Conservation (phyloP, 257 asterid genomes). For the Osmanthus fragrans region DNA sequence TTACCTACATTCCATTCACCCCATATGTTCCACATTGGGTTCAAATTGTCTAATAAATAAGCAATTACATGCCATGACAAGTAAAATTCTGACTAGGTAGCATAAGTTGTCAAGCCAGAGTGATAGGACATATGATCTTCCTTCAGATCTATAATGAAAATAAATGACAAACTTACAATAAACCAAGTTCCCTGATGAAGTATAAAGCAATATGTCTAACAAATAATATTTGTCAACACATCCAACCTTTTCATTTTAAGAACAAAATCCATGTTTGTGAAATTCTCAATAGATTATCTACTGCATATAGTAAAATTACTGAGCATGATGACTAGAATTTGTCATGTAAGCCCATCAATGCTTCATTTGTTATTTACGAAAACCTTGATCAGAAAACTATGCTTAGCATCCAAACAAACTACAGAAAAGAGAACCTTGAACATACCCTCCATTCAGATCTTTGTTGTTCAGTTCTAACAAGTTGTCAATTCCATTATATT, state of each 20-base stretch:
- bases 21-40: not conserved
- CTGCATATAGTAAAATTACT: not conserved
- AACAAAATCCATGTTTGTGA: not conserved
- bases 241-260: not conserved
- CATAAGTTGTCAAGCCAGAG: not conserved
- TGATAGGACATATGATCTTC: not conserved
- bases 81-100: not conserved
- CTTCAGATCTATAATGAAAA: not conserved
- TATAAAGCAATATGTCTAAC: not conserved
- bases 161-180: not conserved
- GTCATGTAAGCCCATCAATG: not conserved
- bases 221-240: not conserved
- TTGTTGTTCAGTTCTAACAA: constrained; percentile 63
- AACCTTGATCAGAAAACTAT: not conserved
- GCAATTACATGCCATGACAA: constrained; percentile 6
- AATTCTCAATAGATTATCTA: not conserved
- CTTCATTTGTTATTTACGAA: not conserved
- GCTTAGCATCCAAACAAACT: not conserved
- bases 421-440: not conserved
- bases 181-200: not conserved
- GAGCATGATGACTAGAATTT: not conserved
- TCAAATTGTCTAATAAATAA: constrained; percentile 4
- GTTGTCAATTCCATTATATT: constrained; percentile 64
- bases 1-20: too few species aligned
- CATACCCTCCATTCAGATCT: constrained; percentile 72